Conservation (phyloP, 441 rosid genomes). For the Arabidopsis hybrid region DNA sequence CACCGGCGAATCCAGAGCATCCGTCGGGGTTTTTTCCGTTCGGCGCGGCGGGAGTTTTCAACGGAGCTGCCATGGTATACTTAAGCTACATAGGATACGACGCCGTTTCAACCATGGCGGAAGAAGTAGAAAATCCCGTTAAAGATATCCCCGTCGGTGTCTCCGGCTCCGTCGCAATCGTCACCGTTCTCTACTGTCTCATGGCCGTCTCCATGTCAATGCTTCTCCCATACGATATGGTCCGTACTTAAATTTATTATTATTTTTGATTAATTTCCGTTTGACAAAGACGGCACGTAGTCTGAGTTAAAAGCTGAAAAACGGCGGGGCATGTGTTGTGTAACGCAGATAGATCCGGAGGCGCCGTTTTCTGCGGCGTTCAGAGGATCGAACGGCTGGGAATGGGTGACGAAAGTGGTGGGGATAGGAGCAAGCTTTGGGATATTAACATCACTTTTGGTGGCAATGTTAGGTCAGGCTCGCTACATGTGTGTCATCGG, state of each 20-base stretch:
- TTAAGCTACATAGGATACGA: constrained; percentile 94
- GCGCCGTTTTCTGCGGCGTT: constrained; percentile 89
- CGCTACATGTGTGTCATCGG: constrained; percentile 99
- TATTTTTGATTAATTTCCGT: not conserved
- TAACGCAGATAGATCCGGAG: constrained; percentile 74
- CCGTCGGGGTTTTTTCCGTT: constrained; percentile 79
- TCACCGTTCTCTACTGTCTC: constrained; percentile 82
- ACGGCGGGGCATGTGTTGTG: constrained; percentile 33
- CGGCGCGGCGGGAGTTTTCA: constrained; percentile 78
- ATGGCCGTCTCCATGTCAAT: constrained; percentile 96
- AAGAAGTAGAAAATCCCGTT: constrained; percentile 80
- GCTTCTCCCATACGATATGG: constrained; percentile 92
- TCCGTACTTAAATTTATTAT: constrained; percentile 33
- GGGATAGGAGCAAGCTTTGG: constrained; percentile 96
- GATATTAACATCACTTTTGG: constrained; percentile 86
- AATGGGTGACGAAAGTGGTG: constrained; percentile 86
- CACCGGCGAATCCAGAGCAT: constrained; percentile 53
- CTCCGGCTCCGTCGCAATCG: constrained; percentile 80
- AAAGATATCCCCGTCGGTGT: constrained; percentile 92
- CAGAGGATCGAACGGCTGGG: constrained; percentile 64
- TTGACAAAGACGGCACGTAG: constrained; percentile 32
- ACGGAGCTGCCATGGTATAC: constrained; percentile 86
- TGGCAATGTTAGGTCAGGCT: constrained; percentile 98
- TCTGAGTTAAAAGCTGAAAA: not conserved
- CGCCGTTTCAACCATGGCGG: constrained; percentile 97